Evolutionary conservation across 345 rosid species (phyloP).

Genomic region (Lumnitzera racemosa): DNA sequence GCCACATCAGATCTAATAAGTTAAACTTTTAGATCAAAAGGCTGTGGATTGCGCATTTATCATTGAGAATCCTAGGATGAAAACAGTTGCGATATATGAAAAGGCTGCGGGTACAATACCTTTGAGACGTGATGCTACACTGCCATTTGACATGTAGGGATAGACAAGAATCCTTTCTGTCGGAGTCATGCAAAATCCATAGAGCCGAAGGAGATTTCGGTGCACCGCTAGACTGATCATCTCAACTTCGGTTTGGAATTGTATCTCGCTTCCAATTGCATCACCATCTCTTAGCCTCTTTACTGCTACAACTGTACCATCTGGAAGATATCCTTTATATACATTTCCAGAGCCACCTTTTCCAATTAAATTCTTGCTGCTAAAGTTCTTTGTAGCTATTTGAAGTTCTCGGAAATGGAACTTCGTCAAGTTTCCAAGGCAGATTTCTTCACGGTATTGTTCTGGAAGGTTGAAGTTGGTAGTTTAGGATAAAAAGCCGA

Average conservation of each 20-base stretch:
- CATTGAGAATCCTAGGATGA: no score
- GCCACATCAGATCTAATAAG: neutral
- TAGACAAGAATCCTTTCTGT: slow-evolving; percentile 70
- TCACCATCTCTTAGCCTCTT: slow-evolving; percentile 78
- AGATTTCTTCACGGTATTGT: slow-evolving; percentile 48
- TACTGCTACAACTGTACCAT: slow-evolving; percentile 64
- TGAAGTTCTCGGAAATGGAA: slow-evolving; percentile 84
- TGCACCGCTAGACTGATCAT: slow-evolving; percentile 94
- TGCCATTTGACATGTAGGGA: slow-evolving; percentile 97
- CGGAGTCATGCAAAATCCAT: slow-evolving; percentile 72
- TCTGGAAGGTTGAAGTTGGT: slow-evolving; percentile 33
- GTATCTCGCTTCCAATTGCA: slow-evolving; percentile 67
- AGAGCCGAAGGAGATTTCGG: slow-evolving; percentile 68
- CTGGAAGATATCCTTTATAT: slow-evolving; percentile 72
- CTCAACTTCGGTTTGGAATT: slow-evolving; percentile 83
- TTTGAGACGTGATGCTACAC: slow-evolving; percentile 82
- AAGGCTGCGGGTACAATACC: slow-evolving; percentile 26
- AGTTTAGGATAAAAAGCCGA: neutral
- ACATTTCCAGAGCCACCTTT: slow-evolving; percentile 92
- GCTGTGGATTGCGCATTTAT: no score
- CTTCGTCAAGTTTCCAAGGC: slow-evolving; percentile 71
- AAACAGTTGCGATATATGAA: no score
- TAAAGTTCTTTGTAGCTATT: slow-evolving; percentile 72
- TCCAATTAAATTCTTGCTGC: slow-evolving; percentile 75
- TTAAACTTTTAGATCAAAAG: no score